Conservation (phyloP, 2,329 filamentous ascomycete species). For the Paraphaeosphaeria minitans region DNA sequence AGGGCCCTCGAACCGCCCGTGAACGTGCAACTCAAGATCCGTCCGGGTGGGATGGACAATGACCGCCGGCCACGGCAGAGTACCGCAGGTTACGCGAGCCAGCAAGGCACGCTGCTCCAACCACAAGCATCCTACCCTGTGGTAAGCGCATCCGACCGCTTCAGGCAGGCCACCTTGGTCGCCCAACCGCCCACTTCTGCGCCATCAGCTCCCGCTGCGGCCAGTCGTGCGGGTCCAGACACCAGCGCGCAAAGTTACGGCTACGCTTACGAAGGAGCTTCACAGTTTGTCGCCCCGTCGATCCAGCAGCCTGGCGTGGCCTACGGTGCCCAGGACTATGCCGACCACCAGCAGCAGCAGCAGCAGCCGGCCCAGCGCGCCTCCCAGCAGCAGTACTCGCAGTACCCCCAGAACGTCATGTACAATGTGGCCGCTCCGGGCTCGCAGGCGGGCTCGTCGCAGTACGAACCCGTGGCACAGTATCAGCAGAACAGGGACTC, state of each 20-base stretch:
- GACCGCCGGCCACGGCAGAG: conserved; percentile 75
- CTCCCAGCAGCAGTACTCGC: conserved; percentile 53
- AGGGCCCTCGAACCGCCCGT: conserved; percentile 63
- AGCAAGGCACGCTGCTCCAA: conserved; percentile 54
- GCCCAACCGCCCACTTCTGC: conserved; percentile 52
- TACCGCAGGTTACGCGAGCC: conserved; percentile 65
- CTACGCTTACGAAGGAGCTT: conserved; percentile 61
- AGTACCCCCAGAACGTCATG: conserved; percentile 71
- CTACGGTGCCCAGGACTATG: conserved; percentile 68
- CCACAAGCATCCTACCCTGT: conserved; percentile 50
- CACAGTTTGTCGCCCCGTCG: conserved; percentile 62
- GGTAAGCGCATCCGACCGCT: conserved; percentile 55
- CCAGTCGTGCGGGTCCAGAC: conserved; percentile 28
- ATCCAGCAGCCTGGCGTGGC: conserved; percentile 57
- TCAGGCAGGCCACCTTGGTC: conserved; percentile 52
- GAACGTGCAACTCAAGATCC: conserved; percentile 59
- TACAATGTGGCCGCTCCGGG: conserved; percentile 67
- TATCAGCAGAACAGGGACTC: conserved; percentile 72
- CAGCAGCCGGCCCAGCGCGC: conserved; percentile 62
- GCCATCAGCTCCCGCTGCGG: conserved; percentile 36
- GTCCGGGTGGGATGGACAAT: conserved; percentile 75
- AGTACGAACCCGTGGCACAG: conserved; percentile 76
- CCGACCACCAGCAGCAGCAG: conserved; percentile 53
- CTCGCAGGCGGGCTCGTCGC: conserved; percentile 57
- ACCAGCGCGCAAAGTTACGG: conserved; percentile 50